Percentiles rank a stretch among this genome's conserved stretches.
Conservation (phyloP, 208 protist species). For the Leishmania arabica region DNA sequence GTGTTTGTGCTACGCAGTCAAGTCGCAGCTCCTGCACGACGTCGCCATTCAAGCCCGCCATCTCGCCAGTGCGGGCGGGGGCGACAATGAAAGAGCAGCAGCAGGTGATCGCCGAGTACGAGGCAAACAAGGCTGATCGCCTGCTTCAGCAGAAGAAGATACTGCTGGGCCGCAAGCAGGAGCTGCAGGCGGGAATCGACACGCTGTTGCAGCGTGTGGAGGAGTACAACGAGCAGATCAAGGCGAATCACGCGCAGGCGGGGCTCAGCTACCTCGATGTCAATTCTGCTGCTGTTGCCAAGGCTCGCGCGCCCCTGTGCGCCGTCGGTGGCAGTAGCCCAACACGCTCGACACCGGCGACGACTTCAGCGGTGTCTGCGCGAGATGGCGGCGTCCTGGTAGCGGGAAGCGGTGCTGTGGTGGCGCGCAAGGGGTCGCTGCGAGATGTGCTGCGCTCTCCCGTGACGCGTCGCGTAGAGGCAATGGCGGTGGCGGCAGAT, state of each 20-base stretch:
- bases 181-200: constrained; percentile 25
- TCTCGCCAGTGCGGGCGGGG: not conserved
- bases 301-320: not conserved
- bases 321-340: not conserved
- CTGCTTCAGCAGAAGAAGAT: constrained; percentile 17
- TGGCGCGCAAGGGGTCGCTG: constrained; percentile 12
- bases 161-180: constrained; percentile 13
- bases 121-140: constrained; percentile 6
- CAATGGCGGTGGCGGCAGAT: not conserved
- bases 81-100: not conserved
- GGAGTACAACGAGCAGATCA: constrained; percentile 31
- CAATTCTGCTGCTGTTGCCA: not conserved
- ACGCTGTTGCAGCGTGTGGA: constrained; percentile 18
- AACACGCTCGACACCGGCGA: not conserved
- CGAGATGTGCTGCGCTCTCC: constrained; percentile 20
- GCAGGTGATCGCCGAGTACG: constrained; percentile 12
- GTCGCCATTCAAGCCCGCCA: constrained; percentile 3
- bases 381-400: not conserved
- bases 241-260: constrained; percentile 12
- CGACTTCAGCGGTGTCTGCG: not conserved
- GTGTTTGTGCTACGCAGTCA: not conserved
- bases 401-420: constrained; percentile 1
- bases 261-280: constrained; percentile 4
- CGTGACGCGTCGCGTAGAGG: not conserved
- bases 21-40: constrained; percentile 8